A percentile compares a stretch with the other conserved stretches of the same genome.
These are phyloP conservation scores for Colletotrichum cordylinicola DNA, from an alignment of 2,329 filamentous ascomycete genomes.

Conservation along the genomic window DNA sequence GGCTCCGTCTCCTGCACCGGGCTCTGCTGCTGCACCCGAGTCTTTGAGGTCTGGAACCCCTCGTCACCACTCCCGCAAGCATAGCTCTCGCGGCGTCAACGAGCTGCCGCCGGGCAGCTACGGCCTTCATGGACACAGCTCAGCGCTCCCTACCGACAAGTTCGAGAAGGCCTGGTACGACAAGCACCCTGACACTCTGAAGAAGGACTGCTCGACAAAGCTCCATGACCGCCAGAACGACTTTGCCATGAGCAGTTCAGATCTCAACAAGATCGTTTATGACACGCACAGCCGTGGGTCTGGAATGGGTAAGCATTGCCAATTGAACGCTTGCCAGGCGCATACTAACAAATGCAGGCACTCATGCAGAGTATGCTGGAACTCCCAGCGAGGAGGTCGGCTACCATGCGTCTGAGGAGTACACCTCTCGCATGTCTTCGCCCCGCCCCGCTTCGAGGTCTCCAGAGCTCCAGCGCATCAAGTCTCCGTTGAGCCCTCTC, in stretches of 20 bases:
- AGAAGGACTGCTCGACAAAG: constrained; percentile 72
- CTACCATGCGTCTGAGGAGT: constrained; percentile 86
- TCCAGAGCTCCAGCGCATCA: constrained; percentile 39
- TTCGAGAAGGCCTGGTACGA: constrained; percentile 92
- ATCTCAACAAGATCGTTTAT: constrained; percentile 88
- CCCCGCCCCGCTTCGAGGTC: constrained; percentile 57
- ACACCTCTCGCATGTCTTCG: constrained; percentile 77
- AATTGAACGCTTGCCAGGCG: not conserved
- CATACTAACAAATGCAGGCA: constrained; percentile 56
- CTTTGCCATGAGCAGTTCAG: constrained; percentile 87
- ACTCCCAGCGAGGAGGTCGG: constrained; percentile 92
- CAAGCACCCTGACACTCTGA: constrained; percentile 83
- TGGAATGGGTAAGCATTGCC: constrained; percentile 51
- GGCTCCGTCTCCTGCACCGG: constrained; percentile 82
- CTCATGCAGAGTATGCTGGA: constrained; percentile 65
- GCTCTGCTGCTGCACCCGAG: constrained; percentile 40
- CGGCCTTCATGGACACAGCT: constrained; percentile 80
- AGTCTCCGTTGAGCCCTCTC: constrained; percentile 28
- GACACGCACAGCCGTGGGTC: constrained; percentile 65
- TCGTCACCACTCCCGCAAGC: constrained; percentile 71
- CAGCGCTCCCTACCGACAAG: constrained; percentile 72
- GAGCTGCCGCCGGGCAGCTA: constrained; percentile 86
- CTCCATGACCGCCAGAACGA: constrained; percentile 66
- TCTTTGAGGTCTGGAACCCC: constrained; percentile 36
- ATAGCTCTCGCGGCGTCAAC: constrained; percentile 73